These are phyloP conservation scores for Coniosporium tulheliwenetii DNA, from an alignment of 2,329 filamentous ascomycete genomes.

Conservation along the genomic window DNA sequence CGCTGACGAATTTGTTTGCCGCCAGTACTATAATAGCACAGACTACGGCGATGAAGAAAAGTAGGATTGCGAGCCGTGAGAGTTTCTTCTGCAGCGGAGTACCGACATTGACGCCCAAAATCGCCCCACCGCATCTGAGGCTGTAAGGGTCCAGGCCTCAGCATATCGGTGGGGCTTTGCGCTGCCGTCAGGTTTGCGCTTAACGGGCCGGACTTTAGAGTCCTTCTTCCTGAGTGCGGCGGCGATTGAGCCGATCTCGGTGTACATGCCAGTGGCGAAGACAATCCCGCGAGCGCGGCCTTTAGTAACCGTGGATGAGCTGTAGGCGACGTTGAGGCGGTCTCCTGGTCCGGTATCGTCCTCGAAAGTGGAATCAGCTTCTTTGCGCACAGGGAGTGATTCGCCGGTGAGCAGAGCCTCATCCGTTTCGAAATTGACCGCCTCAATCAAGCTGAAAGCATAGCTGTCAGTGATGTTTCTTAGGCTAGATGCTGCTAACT, in stretches of 20 bases:
- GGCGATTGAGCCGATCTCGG: constrained; percentile 65
- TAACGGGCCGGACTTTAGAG: constrained; percentile 20
- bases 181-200: constrained; percentile 19
- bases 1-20: constrained; percentile 41
- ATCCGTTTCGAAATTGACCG: constrained; percentile 62
- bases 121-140: constrained; percentile 41
- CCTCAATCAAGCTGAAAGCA: constrained; percentile 37
- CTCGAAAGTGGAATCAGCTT: constrained; percentile 38
- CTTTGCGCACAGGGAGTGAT: constrained; percentile 53
- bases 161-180: constrained; percentile 20
- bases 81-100: constrained; percentile 77
- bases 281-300: constrained; percentile 56
- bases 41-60: constrained; percentile 60
- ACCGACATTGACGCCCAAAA: constrained; percentile 54
- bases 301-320: constrained; percentile 55
- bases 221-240: constrained; percentile 44
- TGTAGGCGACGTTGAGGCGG: constrained; percentile 55
- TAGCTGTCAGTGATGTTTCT: constrained; percentile 36
- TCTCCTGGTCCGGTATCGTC: constrained; percentile 47
- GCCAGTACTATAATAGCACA: constrained; percentile 55
- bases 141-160: constrained; percentile 35
- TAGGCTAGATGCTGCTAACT: neutral
- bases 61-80: constrained; percentile 66
- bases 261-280: constrained; percentile 55
- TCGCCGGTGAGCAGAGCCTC: constrained; percentile 62